Percentiles rank a stretch among this genome's conserved stretches.
Evolutionary conservation across 345 rosid genomes (phyloP).

Genomic region (Eucalyptus pumila): DNA sequence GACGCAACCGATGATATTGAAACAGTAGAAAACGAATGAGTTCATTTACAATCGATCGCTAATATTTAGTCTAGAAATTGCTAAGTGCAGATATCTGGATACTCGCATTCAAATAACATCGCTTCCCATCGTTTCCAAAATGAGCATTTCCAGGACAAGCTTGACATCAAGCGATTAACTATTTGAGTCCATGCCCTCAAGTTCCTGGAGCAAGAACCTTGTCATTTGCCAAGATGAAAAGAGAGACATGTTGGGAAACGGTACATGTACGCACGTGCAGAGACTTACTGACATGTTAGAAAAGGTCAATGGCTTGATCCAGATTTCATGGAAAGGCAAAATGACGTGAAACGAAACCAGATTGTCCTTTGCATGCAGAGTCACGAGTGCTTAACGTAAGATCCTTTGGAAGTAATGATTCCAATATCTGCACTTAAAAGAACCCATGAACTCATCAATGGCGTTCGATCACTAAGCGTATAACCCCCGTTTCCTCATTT

Average conservation of each 20-base stretch:
- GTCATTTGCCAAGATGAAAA: not conserved
- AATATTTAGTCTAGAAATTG: not conserved
- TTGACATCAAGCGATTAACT: not conserved
- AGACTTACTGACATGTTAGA: not conserved
- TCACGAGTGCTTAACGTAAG: not conserved
- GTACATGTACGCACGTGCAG: not conserved
- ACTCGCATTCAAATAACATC: not conserved
- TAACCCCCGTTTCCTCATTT: not conserved
- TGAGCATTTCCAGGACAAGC: not conserved
- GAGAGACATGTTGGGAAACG: not conserved
- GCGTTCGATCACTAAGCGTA: not conserved
- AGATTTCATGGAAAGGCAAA: not conserved
- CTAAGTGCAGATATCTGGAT: not conserved
- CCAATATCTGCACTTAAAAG: not conserved
- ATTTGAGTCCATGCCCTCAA: not conserved
- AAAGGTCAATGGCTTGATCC: not conserved
- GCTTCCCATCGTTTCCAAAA: not conserved
- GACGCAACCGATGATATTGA: not conserved
- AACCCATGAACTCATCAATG: not conserved
- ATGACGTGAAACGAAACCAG: not conserved
- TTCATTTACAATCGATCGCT: not conserved
- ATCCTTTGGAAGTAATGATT: not conserved
- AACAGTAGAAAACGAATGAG: not conserved
- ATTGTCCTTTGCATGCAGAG: not conserved
- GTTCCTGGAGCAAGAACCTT: not conserved